phyloP scores from a whole-genome alignment of 305 asterid genomes.

The Plantago rigida region DNA sequence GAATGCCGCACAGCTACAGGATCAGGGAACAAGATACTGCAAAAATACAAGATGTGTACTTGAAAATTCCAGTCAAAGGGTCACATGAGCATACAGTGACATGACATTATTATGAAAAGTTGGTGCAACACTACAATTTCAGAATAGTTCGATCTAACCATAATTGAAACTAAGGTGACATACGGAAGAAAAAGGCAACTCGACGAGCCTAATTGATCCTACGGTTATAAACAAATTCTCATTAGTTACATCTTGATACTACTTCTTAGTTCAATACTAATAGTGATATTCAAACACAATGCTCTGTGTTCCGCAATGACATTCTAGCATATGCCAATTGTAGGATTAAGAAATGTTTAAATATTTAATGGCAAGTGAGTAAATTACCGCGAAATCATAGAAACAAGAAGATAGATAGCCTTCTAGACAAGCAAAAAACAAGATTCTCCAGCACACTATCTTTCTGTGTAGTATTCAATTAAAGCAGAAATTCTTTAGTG shows the following conservation, averaged over 20 bases:
- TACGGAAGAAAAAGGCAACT: background rate
- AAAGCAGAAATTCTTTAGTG: too few species aligned
- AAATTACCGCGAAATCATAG: background rate
- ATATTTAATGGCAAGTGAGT: conserved; percentile 6
- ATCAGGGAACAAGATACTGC: conserved; percentile 88
- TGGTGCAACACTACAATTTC: background rate
- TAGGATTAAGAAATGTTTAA: background rate
- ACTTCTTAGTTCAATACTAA: too few species aligned
- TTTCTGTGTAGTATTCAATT: too few species aligned
- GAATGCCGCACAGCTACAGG: conserved; percentile 96
- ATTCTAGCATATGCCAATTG: conserved; percentile 7
- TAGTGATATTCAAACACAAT: too few species aligned
- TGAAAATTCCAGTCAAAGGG: conserved; percentile 7
- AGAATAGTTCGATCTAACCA: background rate
- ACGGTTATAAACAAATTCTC: background rate
- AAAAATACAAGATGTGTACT: conserved; percentile 26
- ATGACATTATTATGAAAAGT: background rate
- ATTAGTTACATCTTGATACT: too few species aligned
- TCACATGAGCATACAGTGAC: background rate
- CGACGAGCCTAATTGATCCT: background rate
- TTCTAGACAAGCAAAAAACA: conserved; percentile 9
- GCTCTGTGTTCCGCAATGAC: background rate
- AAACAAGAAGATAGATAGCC: background rate
- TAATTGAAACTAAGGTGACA: background rate
- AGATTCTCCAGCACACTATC: background rate